Conservation (phyloP, 306 rosid species). For the Casuarina cunninghamiana region DNA sequence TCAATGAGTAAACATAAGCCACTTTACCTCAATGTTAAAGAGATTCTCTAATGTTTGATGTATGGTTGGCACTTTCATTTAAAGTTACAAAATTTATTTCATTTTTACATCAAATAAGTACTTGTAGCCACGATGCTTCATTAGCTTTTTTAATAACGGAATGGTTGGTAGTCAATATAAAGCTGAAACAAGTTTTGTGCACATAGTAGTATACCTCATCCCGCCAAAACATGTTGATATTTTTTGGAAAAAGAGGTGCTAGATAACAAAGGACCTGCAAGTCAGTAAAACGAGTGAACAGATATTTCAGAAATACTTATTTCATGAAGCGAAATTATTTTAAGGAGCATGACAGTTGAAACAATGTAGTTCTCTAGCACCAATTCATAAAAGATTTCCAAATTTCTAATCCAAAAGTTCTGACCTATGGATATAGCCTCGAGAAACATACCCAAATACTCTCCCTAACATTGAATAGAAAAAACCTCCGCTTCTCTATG, state of each 20-base stretch:
- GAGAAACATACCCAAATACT: not conserved
- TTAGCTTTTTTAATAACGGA: not conserved
- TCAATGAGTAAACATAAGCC: not conserved
- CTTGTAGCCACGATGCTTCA: not conserved
- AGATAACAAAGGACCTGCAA: constrained; percentile 78
- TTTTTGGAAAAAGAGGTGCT: constrained; percentile 90
- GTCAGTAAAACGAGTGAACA: constrained; percentile 26
- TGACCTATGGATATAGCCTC: not conserved
- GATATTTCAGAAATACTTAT: constrained; percentile 10
- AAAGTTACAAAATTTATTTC: not conserved
- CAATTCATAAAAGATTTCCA: not conserved
- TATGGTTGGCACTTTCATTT: not conserved
- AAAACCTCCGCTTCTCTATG: not conserved
- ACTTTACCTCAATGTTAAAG: not conserved
- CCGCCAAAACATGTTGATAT: constrained; percentile 81
- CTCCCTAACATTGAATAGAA: not conserved
- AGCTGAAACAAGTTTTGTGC: constrained; percentile 9
- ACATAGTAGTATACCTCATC: constrained; percentile 74
- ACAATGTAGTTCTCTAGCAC: not conserved
- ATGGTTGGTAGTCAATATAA: constrained; percentile 4
- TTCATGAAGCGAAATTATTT: not conserved
- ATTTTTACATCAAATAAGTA: not conserved
- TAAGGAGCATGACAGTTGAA: not conserved
- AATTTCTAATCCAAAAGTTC: not conserved
- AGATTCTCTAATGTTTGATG: not conserved